Base-by-base conservation (phyloP, 2,329 filamentous ascomycete genomes). In the Helicocarpus griseus region DNA sequence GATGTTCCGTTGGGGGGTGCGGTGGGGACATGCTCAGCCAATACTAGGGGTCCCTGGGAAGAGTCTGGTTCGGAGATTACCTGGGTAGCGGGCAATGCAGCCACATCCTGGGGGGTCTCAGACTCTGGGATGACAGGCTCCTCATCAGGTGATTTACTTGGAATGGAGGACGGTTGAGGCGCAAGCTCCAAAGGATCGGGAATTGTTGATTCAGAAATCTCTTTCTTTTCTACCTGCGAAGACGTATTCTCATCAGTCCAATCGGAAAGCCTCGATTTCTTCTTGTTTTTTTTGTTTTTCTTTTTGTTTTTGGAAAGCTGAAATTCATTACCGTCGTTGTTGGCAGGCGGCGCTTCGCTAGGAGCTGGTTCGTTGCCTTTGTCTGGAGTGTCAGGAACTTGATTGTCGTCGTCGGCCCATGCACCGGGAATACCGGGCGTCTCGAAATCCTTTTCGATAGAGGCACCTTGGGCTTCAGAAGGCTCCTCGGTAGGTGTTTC, bases 291-390 rank as follows among this genome's bases (percentile, higher is more conserved):
- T 52, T 57, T 58, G 59, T 61, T 62, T 60, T 63, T 62, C 54
- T 62, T 61, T 58, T 63, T 63, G 55, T 58, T 64, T 63, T 65
- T 68, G 63, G 66, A 69, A 65, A 64, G 67, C 66, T 69, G 68
- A 65, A 67, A 64, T 58, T 72, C 68, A 68, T 71, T 71, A 71
- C 68, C 69, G 62, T 72, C 67, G 63, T 67, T 61, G 63, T 70
- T 47, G 47, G 35, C 21, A 39, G 35, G 35, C 64, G 64, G 63
- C 56, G 51, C 56, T 51, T 59, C 55, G 51, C 51, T 53, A 29
- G 48, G 57, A 48, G 59, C 58, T 58, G 56, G 48, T 60, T 60
- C 62, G 58, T 58, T 63, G 45, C 19, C 45, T 47, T 13, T 47
- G 51, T 62, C 59, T 56, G 54, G n/a, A 41, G 48, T 29, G 21